These are phyloP conservation scores for Fusarium oligoseptatum DNA, from an alignment of 2,329 filamentous ascomycete species.

Conservation along the genomic window DNA sequence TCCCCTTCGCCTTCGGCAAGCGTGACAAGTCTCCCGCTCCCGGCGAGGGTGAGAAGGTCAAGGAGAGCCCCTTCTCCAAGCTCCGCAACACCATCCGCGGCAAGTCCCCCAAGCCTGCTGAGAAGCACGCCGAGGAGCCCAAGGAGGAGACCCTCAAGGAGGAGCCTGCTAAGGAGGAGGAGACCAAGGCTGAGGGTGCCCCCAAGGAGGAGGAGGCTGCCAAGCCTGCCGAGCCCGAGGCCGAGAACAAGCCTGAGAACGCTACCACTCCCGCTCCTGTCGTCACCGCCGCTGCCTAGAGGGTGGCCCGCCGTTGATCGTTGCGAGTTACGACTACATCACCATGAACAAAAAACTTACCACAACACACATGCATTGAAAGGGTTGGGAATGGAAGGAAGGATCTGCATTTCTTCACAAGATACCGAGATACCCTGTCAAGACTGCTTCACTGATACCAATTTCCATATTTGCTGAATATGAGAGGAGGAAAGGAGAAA, in stretches of 20 bases:
- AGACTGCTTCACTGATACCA: conserved; percentile 63
- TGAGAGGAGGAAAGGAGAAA: conserved; percentile 38
- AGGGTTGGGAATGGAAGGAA: conserved; percentile 63
- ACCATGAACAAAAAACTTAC: conserved; percentile 44
- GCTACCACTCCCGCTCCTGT: conserved; percentile 58
- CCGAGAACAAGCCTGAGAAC: conserved; percentile 58
- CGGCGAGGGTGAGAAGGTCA: conserved; percentile 72
- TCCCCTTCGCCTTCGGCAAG: conserved; percentile 81
- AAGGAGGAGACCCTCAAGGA: conserved; percentile 55
- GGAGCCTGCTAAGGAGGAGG: conserved; percentile 54
- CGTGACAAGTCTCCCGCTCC: conserved; percentile 74
- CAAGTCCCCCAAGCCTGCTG: conserved; percentile 57
- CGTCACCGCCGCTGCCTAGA: conserved; percentile 67
- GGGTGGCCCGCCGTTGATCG: conserved; percentile 42
- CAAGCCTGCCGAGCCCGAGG: conserved; percentile 54
- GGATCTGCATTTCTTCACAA: conserved; percentile 67
- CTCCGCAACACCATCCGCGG: conserved; percentile 69
- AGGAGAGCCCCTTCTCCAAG: conserved; percentile 70
- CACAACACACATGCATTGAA: conserved; percentile 52
- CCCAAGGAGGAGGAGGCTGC: conserved; percentile 69
- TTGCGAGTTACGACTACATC: conserved; percentile 43
- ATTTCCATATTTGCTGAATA: conserved; percentile 51
- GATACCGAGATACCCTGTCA: conserved; percentile 68
- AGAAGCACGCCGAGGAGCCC: conserved; percentile 51
- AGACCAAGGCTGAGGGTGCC: conserved; percentile 49